These are phyloP conservation scores for Geosmithia flava DNA, from an alignment of 2,329 filamentous ascomycete genomes.

Conservation along the genomic window DNA sequence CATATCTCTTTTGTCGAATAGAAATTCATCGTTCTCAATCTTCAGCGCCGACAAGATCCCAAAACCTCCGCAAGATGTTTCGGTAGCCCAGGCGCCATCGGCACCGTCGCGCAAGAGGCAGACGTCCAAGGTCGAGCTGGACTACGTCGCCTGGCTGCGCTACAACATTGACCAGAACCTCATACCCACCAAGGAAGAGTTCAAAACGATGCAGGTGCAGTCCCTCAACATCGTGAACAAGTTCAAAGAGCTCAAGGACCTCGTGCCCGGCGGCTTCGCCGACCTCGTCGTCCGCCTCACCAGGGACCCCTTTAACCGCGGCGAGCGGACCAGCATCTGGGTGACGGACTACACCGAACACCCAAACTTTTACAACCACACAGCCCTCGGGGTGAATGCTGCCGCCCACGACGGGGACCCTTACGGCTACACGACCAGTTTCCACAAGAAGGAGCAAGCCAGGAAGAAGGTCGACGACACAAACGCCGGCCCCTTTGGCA, in stretches of 20 bases:
- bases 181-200: conserved; percentile 30
- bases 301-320: conserved; percentile 27
- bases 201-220: conserved; percentile 20
- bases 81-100: conserved; percentile 11
- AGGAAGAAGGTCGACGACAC: conserved; percentile 1
- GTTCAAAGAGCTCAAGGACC: conserved; percentile 52
- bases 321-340: conserved; percentile 49
- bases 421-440: conserved; percentile 35
- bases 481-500: conserved; percentile 57
- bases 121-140: conserved; percentile 16
- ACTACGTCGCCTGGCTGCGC: conserved; percentile 36
- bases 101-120: conserved; percentile 7
- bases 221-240: conserved; percentile 39
- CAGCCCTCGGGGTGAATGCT: conserved; percentile 13
- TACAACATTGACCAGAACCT: conserved; percentile 26
- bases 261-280: conserved; percentile 42
- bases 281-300: conserved; percentile 65
- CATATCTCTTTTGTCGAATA: conserved; percentile 31
- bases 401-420: conserved; percentile 35
- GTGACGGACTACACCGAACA: conserved; percentile 78
- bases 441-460: conserved; percentile 6
- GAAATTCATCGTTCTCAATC: conserved; percentile 16
- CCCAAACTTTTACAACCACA: conserved; percentile 41
- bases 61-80: conserved; percentile 21
- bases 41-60: conserved; percentile 23